Base-by-base conservation (phyloP, 2,329 filamentous ascomycete genomes). In the Pseudogymnoascus sp. region DNA sequence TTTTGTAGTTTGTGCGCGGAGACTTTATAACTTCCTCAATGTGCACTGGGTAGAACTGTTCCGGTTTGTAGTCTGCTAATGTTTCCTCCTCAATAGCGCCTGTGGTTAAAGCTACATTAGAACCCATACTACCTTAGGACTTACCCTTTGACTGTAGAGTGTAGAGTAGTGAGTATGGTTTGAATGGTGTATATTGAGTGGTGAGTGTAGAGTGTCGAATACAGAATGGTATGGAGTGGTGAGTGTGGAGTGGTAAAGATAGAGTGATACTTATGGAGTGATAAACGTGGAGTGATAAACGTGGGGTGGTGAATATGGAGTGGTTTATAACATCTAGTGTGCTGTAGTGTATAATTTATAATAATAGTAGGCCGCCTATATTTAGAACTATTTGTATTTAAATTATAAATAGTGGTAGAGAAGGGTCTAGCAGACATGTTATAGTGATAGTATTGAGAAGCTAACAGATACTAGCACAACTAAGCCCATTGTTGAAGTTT, bases 11-110 rank as follows among this genome's bases (percentile, higher is more conserved):
- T 17, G 70, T 72, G 63, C 73, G 60, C n/a, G 71, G 74, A 64
- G 75, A 62, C 23, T 75, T 66, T 66, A 80, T 77, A 1, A 69
- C 63, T 59, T 81, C 76, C 29, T 76, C 77, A 4, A 82, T 70
- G 6, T 67, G 69, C 13, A 79, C 72, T 6, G 77, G 76, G 68
- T 79, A 75, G 64, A 74, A 78, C 35, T 75, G 74, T 1, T 76
- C 75, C 5, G 70, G 70, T 4, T 64, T 67, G 66, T 80, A 79
- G 35, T 63, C 19, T 44, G 44, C 37, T 19, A 50, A 19, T 19
- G 37, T 60, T 62, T 72, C 69, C 59, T 72, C 38, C n/a, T 42
- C 38, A 11, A 19, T 42, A 42, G 38, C 38, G 17, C 21, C n/a
- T 42, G 17, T 21, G 38, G n/a, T 42, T 17, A 3, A 19, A 42